Evolutionary conservation across 202 grass and related monocot genomes (phyloP).

Genomic region (Panicum virgatum): DNA sequence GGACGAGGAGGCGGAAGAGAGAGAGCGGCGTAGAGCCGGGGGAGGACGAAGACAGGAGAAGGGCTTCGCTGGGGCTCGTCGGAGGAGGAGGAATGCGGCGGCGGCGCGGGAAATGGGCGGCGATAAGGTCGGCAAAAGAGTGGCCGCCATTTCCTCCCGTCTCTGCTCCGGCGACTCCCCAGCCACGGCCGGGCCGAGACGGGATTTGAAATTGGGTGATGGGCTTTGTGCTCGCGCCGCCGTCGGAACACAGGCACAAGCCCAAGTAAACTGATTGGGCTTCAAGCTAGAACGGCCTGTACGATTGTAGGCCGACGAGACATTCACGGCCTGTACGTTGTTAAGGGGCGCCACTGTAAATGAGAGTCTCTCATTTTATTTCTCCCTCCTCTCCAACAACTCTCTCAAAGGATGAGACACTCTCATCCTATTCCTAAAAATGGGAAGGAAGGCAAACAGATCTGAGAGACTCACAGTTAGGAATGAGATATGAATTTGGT

Average conservation of each 20-base stretch:
- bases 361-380: too few species aligned
- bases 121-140: slow-evolving; percentile 61
- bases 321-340: too few species aligned
- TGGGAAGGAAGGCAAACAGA: too few species aligned
- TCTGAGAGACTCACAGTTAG: too few species aligned
- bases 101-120: slow-evolving; percentile 51
- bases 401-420: too few species aligned
- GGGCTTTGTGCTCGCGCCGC: too few species aligned
- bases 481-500: too few species aligned
- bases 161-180: neutral
- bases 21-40: slow-evolving; percentile 12
- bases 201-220: slow-evolving; percentile 24
- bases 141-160: slow-evolving; percentile 41
- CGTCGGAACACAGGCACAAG: neutral
- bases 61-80: neutral
- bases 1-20: neutral
- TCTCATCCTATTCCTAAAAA: too few species aligned
- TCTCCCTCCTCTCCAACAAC: too few species aligned
- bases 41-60: neutral
- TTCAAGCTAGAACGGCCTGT: neutral
- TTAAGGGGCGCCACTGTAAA: too few species aligned
- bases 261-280: neutral
- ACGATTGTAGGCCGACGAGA: neutral
- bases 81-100: slow-evolving; percentile 33
- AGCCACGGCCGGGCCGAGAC: neutral